Evolutionary conservation across 257 asterid genomes (phyloP).

Genomic region (Solanum pennellii): DNA sequence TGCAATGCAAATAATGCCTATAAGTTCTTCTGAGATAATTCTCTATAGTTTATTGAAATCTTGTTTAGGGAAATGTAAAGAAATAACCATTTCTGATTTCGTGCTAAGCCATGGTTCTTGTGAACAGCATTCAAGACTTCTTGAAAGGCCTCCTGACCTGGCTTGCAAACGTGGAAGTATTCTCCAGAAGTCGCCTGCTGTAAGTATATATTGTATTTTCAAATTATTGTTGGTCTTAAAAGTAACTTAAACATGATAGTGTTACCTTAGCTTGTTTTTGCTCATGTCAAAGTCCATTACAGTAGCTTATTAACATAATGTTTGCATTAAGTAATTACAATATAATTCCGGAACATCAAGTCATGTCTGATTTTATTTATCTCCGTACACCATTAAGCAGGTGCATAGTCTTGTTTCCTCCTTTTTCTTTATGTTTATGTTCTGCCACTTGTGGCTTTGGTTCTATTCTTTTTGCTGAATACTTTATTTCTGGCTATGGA

Average conservation of each 20-base stretch:
- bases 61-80: not conserved
- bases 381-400: not conserved
- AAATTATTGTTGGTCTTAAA: not conserved
- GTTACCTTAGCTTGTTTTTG: not conserved
- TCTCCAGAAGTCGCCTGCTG: slow-evolving; percentile 63
- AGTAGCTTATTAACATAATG: not conserved
- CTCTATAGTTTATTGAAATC: not conserved
- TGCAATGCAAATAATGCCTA: not conserved
- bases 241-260: not conserved
- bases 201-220: slow-evolving; percentile 27
- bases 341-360: not conserved
- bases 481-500: not conserved
- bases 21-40: not conserved
- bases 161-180: slow-evolving; percentile 68
- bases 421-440: not conserved
- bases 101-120: not conserved
- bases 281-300: not conserved
- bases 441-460: not conserved
- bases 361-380: not conserved
- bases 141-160: slow-evolving; percentile 91
- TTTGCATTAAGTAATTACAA: not conserved
- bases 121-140: slow-evolving; percentile 68
- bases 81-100: not conserved
- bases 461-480: not conserved
- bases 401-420: not conserved